These are phyloP conservation scores for Xylariomycetidae sp. DNA, from an alignment of 2,329 filamentous ascomycete genomes.

Conservation along the genomic window DNA sequence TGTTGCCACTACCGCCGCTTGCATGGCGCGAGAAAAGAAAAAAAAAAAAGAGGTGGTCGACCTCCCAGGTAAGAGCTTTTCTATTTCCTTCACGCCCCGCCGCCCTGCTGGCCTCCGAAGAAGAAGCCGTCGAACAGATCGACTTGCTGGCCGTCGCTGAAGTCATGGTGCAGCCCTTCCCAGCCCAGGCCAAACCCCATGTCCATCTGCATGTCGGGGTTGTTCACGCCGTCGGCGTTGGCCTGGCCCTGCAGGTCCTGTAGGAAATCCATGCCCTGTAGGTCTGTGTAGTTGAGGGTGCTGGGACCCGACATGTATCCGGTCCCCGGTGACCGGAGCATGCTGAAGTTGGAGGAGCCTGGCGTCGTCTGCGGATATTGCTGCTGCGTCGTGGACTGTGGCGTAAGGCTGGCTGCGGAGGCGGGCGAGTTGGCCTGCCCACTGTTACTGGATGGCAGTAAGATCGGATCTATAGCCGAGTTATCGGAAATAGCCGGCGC, in stretches of 20 bases:
- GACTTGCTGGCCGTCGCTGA: slow-evolving; percentile 52
- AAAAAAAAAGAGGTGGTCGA: too few species aligned
- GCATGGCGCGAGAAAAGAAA: too few species aligned
- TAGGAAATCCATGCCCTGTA: slow-evolving; percentile 49
- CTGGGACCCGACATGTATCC: slow-evolving; percentile 22
- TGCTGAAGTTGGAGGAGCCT: slow-evolving; percentile 17
- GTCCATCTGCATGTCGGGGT: slow-evolving; percentile 49
- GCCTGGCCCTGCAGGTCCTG: slow-evolving; percentile 36
- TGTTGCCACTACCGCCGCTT: too few species aligned
- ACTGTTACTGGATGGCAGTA: slow-evolving; percentile 41
- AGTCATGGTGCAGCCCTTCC: slow-evolving; percentile 58
- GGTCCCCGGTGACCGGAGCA: slow-evolving; percentile 20
- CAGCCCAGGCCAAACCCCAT: slow-evolving; percentile 63
- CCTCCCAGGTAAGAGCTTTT: too few species aligned
- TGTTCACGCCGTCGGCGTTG: slow-evolving; percentile 18
- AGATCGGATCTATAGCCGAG: slow-evolving; percentile 36
- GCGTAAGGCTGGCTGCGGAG: slow-evolving; percentile 27
- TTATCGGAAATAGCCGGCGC: slow-evolving; percentile 30
- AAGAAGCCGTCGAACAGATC: slow-evolving; percentile 70
- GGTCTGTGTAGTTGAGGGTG: slow-evolving; percentile 36
- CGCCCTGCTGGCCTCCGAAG: slow-evolving; percentile 52
- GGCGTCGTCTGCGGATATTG: slow-evolving; percentile 12
- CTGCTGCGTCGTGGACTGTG: slow-evolving; percentile 24
- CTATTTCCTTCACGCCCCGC: too few species aligned
- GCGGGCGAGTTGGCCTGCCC: slow-evolving; percentile 29